phyloP scores from a whole-genome alignment of 306 rosid species.

The Castanea crenata region DNA sequence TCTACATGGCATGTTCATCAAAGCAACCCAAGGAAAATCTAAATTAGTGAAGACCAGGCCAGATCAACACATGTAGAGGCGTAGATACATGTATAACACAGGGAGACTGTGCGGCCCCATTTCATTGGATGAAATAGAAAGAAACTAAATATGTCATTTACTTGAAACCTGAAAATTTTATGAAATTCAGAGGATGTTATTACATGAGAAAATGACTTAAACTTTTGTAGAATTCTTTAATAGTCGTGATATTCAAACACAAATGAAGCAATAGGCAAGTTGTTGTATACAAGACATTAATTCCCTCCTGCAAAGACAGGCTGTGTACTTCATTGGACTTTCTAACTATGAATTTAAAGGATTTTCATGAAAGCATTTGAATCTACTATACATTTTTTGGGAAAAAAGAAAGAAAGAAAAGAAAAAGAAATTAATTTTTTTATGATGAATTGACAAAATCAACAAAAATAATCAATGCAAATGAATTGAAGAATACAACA shows the following conservation, averaged over 20 bases:
- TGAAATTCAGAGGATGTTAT: not conserved
- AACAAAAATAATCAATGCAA: not conserved
- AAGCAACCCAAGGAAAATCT: not conserved
- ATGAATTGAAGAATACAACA: not conserved
- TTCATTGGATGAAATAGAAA: not conserved
- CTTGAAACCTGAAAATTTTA: not conserved
- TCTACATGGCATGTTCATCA: not conserved
- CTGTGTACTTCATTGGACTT: not conserved
- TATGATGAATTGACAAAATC: not conserved
- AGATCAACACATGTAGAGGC: not conserved
- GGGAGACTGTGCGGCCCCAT: not conserved
- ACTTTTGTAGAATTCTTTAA: not conserved
- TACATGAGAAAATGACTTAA: not conserved
- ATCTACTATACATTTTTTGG: not conserved
- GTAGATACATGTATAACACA: too few relatives aligned
- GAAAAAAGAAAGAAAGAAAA: not conserved
- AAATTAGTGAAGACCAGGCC: not conserved
- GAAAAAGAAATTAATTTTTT: not conserved
- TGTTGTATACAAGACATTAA: not conserved
- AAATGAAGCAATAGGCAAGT: not conserved
- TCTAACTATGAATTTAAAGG: not conserved
- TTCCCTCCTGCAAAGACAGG: not conserved
- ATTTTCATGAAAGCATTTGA: not conserved
- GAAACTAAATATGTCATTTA: not conserved
- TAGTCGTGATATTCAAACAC: not conserved